These are phyloP conservation scores for Syzygium aromaticum DNA, from an alignment of 345 rosid genomes.

Conservation along the genomic window DNA sequence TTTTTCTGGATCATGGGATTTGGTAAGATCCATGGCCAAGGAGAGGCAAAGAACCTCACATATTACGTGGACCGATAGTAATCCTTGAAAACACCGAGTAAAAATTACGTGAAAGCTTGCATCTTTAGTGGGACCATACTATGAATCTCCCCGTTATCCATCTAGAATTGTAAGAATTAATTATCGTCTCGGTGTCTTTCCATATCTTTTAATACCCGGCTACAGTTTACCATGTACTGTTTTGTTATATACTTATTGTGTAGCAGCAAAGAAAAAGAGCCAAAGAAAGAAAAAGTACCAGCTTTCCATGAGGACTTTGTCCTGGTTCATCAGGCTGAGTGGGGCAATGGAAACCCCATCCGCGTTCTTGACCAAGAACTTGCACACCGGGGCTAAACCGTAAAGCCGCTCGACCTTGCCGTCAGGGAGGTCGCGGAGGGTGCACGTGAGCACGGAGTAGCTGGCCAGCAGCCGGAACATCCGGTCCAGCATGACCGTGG, in stretches of 20 bases:
- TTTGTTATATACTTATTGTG: not conserved
- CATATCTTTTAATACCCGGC: not conserved
- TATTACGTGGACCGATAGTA: not conserved
- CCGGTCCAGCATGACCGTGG: conserved; percentile 75
- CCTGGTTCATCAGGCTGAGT: conserved; percentile 79
- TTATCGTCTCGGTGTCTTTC: not conserved
- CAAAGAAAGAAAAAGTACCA: conserved; percentile 22
- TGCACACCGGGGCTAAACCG: conserved; percentile 72
- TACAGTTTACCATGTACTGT: not conserved
- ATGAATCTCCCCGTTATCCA: not conserved
- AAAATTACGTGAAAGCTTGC: not conserved
- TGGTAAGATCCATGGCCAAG: not conserved
- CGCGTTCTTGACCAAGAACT: conserved; percentile 67
- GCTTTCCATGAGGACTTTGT: conserved; percentile 89
- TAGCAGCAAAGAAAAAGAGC: not conserved
- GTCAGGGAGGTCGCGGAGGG: conserved; percentile 25
- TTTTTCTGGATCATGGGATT: not conserved
- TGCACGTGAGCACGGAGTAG: conserved; percentile 58
- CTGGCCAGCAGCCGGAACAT: conserved; percentile 66
- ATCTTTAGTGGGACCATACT: not conserved
- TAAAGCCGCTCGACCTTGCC: conserved; percentile 55
- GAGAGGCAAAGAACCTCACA: not conserved
- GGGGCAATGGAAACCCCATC: conserved; percentile 78
- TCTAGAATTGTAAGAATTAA: not conserved
- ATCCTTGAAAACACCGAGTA: not conserved